Evolutionary conservation across 2,329 filamentous ascomycete species (phyloP).

Genomic region (Exserohilum turcica): DNA sequence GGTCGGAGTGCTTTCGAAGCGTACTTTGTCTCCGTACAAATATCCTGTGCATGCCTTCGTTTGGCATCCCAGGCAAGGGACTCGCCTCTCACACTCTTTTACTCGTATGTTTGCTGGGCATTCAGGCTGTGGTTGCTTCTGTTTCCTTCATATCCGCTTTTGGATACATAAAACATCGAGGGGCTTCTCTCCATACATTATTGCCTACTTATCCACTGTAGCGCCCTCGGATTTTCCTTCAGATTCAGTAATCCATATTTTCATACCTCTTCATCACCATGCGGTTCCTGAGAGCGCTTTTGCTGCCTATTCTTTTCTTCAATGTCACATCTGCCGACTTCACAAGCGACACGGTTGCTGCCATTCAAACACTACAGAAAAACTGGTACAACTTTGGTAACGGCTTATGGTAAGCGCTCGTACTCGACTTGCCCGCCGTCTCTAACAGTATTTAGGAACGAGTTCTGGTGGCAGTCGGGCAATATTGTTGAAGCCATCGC

Average conservation of each 20-base stretch:
- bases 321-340: conserved; percentile 27
- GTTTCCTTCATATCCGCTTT: conserved; percentile 17
- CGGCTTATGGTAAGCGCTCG: conserved; percentile 39
- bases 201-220: conserved; percentile 6
- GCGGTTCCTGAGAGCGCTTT: conserved; percentile 24
- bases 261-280: conserved; percentile 17
- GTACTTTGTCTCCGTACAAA: conserved; percentile 24
- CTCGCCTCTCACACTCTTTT: conserved; percentile 20
- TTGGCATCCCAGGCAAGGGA: not conserved
- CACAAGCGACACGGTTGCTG: conserved; percentile 32
- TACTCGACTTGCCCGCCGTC: not conserved
- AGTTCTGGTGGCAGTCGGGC: conserved; percentile 48
- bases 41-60: not conserved
- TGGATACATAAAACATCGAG: conserved; percentile 26
- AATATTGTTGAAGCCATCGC: conserved; percentile 44
- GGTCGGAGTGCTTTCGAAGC: conserved; percentile 17
- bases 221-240: not conserved
- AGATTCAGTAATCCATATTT: not conserved
- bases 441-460: conserved; percentile 16
- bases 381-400: conserved; percentile 43
- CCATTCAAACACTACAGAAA: conserved; percentile 37
- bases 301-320: conserved; percentile 22
- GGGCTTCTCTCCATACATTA: conserved; percentile 9
- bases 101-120: conserved; percentile 16
- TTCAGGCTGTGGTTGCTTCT: conserved; percentile 21